Conservation (phyloP, 306 rosid species). For the Sindora glabra region DNA sequence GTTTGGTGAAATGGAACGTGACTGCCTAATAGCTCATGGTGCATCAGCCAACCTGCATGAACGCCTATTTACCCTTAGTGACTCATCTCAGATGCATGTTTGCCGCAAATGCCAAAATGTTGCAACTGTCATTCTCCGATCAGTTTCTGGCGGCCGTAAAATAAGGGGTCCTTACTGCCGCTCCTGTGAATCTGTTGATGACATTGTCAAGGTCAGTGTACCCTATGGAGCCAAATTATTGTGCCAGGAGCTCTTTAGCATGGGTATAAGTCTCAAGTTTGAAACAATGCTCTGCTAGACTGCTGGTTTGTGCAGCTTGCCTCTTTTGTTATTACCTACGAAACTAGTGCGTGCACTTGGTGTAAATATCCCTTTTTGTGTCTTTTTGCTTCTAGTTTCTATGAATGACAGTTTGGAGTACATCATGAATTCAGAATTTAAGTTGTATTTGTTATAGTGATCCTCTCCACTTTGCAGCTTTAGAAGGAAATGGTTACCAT, state of each 20-base stretch:
- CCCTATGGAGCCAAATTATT: constrained; percentile 88
- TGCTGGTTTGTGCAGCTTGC: neutral
- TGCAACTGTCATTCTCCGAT: constrained; percentile 63
- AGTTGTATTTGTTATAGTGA: too few relatives aligned
- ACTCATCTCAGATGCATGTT: constrained; percentile 74
- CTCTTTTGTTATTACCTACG: neutral
- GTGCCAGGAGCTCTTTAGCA: constrained; percentile 93
- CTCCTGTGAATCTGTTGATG: constrained; percentile 61
- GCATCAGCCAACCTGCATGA: constrained; percentile 93
- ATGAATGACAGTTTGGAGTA: neutral
- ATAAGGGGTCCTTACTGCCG: constrained; percentile 89
- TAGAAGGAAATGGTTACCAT: too few relatives aligned
- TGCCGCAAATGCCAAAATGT: constrained; percentile 70
- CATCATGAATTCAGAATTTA: neutral
- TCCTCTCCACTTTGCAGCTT: too few relatives aligned
- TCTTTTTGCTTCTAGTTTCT: constrained; percentile 1
- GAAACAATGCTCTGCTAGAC: constrained; percentile 60
- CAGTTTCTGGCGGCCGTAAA: constrained; percentile 68
- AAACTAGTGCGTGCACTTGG: neutral
- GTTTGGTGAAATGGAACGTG: constrained; percentile 99
- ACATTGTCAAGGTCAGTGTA: constrained; percentile 62
- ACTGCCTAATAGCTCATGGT: constrained; percentile 92
- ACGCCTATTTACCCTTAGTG: constrained; percentile 90
- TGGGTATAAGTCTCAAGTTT: constrained; percentile 88
- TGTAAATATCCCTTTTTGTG: constrained; percentile 6